Percentiles rank a stretch among this genome's conserved stretches.
Conservation (phyloP, 768 basidiomycete species). For the Agrocybe chaxingu region DNA sequence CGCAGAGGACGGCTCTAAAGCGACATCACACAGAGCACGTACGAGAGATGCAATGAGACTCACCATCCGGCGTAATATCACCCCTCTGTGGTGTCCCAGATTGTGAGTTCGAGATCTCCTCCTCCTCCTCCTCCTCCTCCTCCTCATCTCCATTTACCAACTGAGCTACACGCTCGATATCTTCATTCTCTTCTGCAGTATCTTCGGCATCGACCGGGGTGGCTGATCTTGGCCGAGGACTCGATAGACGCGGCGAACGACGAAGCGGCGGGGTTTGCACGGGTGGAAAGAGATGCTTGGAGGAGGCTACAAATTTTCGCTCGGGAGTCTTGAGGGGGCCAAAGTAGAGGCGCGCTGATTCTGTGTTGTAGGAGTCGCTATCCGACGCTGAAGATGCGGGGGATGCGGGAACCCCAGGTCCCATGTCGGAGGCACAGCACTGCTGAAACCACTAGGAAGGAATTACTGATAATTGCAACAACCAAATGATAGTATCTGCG, state of each 20-base stretch:
- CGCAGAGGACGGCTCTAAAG: constrained; percentile 61
- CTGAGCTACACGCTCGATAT: constrained; percentile 21
- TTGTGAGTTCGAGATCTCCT: constrained; percentile 26
- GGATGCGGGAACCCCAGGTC: constrained; percentile 14
- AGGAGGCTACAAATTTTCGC: constrained; percentile 38
- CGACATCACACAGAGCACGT: neutral
- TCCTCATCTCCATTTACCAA: constrained; percentile 19
- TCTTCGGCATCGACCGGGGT: constrained; percentile 11
- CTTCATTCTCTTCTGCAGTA: constrained; percentile 24
- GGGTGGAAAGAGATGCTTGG: constrained; percentile 24
- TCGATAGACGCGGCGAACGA: constrained; percentile 50
- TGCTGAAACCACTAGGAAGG: neutral
- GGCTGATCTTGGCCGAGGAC: constrained; percentile 28
- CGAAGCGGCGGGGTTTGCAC: constrained; percentile 30
- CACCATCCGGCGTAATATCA: constrained; percentile 40
- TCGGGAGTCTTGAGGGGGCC: constrained; percentile 53
- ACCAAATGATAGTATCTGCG: too few species aligned
- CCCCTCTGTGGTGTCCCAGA: constrained; percentile 50
- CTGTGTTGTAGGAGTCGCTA: constrained; percentile 39
- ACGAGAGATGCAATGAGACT: constrained; percentile 20
- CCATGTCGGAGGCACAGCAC: constrained; percentile 10
- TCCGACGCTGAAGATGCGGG: constrained; percentile 31
- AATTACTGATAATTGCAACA: neutral
- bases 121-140: constrained; percentile 32
- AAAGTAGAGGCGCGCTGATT: constrained; percentile 44